Conservation (phyloP, 2,329 filamentous ascomycete genomes). For the Claviceps sp. region DNA sequence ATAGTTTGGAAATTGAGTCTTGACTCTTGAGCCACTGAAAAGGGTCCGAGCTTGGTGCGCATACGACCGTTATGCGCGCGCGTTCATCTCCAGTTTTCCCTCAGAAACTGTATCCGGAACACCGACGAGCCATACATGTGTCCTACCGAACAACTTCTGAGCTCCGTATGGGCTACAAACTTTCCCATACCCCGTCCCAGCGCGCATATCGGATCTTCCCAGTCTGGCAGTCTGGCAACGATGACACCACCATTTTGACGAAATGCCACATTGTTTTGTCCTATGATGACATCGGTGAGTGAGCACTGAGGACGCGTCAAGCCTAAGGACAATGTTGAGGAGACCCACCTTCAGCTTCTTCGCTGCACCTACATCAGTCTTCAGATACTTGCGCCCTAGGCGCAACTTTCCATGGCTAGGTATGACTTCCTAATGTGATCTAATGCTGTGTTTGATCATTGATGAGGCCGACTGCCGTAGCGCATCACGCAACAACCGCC, state of each 20-base stretch:
- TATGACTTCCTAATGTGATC: constrained; percentile 13
- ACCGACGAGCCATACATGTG: too few relatives aligned
- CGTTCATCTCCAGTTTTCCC: too few relatives aligned
- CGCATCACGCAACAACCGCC: neutral
- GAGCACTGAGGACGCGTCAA: constrained; percentile 16
- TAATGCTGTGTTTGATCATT: constrained; percentile 9
- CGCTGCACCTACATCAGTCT: constrained; percentile 11
- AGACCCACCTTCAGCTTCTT: constrained; percentile 17
- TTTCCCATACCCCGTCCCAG: constrained; percentile 6
- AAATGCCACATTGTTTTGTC: constrained; percentile 16
- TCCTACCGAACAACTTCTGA: too few relatives aligned
- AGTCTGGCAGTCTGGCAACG: constrained; percentile 3
- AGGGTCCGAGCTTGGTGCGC: too few relatives aligned
- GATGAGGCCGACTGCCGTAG: constrained; percentile 3
- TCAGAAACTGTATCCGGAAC: too few relatives aligned
- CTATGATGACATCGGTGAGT: constrained; percentile 20
- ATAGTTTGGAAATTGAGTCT: too few relatives aligned
- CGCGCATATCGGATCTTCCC: neutral
- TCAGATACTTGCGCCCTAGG: constrained; percentile 10
- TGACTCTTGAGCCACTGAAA: too few relatives aligned
- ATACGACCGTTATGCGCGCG: too few relatives aligned
- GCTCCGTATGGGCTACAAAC: too few relatives aligned
- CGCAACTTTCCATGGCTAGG: constrained; percentile 5
- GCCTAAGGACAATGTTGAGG: constrained; percentile 13
- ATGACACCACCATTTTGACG: constrained; percentile 16